Conservation (phyloP, 2,329 filamentous ascomycete genomes). For the Trichoderma polysporum region DNA sequence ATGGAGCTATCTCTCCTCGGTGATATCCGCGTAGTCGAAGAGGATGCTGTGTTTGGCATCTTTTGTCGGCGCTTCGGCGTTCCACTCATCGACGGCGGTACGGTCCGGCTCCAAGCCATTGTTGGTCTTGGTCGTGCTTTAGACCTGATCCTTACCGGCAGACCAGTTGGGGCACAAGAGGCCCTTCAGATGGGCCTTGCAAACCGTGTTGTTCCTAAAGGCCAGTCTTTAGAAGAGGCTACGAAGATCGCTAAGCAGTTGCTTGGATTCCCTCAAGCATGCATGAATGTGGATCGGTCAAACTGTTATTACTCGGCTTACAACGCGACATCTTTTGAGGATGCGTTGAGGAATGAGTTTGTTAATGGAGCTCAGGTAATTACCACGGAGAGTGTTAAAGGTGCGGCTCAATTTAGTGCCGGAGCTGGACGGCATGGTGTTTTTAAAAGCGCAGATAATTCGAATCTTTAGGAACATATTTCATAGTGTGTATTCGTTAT, state of each 20-base stretch:
- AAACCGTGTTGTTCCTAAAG: conserved; percentile 52
- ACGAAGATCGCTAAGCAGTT: conserved; percentile 47
- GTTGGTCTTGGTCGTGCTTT: conserved; percentile 53
- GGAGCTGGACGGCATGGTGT: conserved; percentile 9
- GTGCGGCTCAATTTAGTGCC: conserved; percentile 6
- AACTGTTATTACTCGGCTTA: conserved; percentile 52
- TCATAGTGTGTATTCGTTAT: neutral
- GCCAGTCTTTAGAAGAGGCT: conserved; percentile 50
- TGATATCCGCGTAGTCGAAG: conserved; percentile 54
- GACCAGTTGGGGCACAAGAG: conserved; percentile 48
- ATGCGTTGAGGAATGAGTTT: conserved; percentile 50
- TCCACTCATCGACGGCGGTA: conserved; percentile 43
- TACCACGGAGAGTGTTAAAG: neutral
- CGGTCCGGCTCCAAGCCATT: conserved; percentile 51
- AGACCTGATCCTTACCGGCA: conserved; percentile 58
- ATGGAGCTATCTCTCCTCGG: conserved; percentile 53
- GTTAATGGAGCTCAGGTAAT: conserved; percentile 5
- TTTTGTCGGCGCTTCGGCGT: conserved; percentile 50
- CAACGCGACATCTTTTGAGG: conserved; percentile 47
- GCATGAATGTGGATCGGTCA: conserved; percentile 51
- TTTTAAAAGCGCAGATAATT: conserved; percentile 8
- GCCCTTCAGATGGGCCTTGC: conserved; percentile 53
- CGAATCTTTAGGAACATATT: neutral
- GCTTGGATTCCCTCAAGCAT: conserved; percentile 50
- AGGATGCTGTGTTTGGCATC: conserved; percentile 54